Conservation (phyloP, 345 rosid species). For the Gossypium raimondii region DNA sequence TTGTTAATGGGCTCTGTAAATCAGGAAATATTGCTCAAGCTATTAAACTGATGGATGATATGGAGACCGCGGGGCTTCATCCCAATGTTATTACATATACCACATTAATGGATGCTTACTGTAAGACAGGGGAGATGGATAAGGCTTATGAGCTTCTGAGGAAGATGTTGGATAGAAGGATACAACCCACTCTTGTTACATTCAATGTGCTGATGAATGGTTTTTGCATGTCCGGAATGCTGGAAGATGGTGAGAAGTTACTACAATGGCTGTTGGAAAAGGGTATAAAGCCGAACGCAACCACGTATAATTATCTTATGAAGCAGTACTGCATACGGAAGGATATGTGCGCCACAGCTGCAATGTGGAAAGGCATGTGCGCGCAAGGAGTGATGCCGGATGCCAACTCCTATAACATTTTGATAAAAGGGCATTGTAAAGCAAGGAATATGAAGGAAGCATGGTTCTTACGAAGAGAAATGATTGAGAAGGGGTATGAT, state of each 20-base stretch:
- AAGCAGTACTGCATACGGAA: conserved; percentile 64
- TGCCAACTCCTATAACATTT: conserved; percentile 71
- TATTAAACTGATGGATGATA: conserved; percentile 66
- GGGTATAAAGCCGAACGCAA: conserved; percentile 70
- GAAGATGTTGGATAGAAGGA: conserved; percentile 72
- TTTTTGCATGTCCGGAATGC: conserved; percentile 75
- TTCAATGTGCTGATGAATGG: conserved; percentile 91
- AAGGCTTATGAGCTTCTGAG: conserved; percentile 62
- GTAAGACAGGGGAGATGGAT: conserved; percentile 64
- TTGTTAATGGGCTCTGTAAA: conserved; percentile 83
- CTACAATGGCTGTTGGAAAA: conserved; percentile 81
- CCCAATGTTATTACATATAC: conserved; percentile 76
- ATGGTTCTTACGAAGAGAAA: conserved; percentile 66
- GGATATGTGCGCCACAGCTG: conserved; percentile 45
- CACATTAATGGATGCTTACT: conserved; percentile 77
- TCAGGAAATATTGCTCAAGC: conserved; percentile 62
- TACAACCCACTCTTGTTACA: conserved; percentile 69
- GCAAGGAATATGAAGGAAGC: conserved; percentile 99
- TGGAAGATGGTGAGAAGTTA: conserved; percentile 73
- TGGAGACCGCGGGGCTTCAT: conserved; percentile 50
- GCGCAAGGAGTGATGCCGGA: conserved; percentile 61
- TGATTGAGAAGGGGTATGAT: conserved; percentile 59
- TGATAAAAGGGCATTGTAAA: conserved; percentile 82
- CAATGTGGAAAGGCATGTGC: conserved; percentile 55
- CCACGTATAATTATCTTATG: conserved; percentile 76